Conservation (phyloP, 768 basidiomycete genomes). For the Holtermannia corniformis region DNA sequence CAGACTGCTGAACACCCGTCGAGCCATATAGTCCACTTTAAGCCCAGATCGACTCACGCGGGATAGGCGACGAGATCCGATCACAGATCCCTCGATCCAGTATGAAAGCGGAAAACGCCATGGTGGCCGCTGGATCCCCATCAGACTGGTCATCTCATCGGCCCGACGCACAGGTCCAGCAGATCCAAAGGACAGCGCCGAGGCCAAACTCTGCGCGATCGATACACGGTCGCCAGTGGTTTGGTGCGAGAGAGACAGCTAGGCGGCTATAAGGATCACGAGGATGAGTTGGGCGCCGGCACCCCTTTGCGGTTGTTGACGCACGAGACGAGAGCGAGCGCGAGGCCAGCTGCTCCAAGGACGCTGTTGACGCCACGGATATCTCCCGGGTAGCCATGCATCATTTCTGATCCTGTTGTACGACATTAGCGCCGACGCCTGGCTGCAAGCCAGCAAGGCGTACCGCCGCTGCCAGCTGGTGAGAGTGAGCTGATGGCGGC, state of each 20-base stretch:
- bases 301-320: background rate
- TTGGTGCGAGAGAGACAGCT: constrained; percentile 7
- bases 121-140: constrained; percentile 21
- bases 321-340: background rate
- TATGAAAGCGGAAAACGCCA: constrained; percentile 31
- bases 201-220: constrained; percentile 28
- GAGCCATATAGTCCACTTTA: too few relatives aligned
- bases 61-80: constrained; percentile 2
- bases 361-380: background rate
- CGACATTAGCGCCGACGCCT: background rate
- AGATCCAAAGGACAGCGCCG: constrained; percentile 28
- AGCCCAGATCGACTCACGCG: too few relatives aligned
- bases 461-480: background rate
- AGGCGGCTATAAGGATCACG: constrained; percentile 12
- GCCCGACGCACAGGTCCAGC: constrained; percentile 29
- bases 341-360: background rate
- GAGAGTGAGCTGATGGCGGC: background rate
- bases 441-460: background rate
- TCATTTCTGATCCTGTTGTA: background rate
- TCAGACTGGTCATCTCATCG: background rate
- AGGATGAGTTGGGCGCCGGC: too few relatives aligned
- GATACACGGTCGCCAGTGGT: constrained; percentile 24
- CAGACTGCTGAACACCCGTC: too few relatives aligned
- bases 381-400: background rate
- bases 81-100: constrained; percentile 17